These are phyloP conservation scores for Papiliotrema laurentii DNA, from an alignment of 1,284 basidiomycete species.

Conservation along the genomic window DNA sequence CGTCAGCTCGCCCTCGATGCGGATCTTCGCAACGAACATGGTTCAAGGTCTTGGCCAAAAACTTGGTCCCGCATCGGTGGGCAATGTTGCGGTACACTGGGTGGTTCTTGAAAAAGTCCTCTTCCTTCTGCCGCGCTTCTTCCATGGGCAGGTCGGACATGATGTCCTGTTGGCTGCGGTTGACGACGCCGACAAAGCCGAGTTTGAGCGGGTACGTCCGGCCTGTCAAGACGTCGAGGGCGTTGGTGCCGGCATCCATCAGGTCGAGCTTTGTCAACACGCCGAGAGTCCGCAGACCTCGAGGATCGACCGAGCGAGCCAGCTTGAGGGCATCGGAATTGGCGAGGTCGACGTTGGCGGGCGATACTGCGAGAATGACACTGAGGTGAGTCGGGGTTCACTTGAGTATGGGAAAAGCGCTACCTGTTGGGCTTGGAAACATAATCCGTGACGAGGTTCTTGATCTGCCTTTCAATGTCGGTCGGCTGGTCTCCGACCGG, in stretches of 20 bases:
- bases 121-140: slow-evolving; percentile 79
- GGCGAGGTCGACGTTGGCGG: slow-evolving; percentile 96
- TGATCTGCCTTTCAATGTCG: slow-evolving; percentile 96
- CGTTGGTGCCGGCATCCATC: slow-evolving; percentile 98
- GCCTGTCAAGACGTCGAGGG: slow-evolving; percentile 90
- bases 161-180: slow-evolving; percentile 97
- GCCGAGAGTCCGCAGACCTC: slow-evolving; percentile 91
- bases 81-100: slow-evolving; percentile 92
- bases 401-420: neutral
- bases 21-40: slow-evolving; percentile 55
- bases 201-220: slow-evolving; percentile 96
- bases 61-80: slow-evolving; percentile 94
- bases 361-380: slow-evolving; percentile 92
- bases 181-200: slow-evolving; percentile 96
- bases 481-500: slow-evolving; percentile 64
- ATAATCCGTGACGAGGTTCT: slow-evolving; percentile 87
- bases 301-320: slow-evolving; percentile 89
- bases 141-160: slow-evolving; percentile 80
- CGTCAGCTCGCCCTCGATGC: neutral
- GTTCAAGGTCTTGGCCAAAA: slow-evolving; percentile 89
- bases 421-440: slow-evolving; percentile 95
- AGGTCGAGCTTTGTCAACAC: slow-evolving; percentile 96
- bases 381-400: neutral
- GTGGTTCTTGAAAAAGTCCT: slow-evolving; percentile 88
- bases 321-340: slow-evolving; percentile 98